Evolutionary conservation across 2,329 filamentous ascomycete species (phyloP), one percentile per base, ranked within the genome.

Genomic region (Xenoacremonium recifei): DNA sequence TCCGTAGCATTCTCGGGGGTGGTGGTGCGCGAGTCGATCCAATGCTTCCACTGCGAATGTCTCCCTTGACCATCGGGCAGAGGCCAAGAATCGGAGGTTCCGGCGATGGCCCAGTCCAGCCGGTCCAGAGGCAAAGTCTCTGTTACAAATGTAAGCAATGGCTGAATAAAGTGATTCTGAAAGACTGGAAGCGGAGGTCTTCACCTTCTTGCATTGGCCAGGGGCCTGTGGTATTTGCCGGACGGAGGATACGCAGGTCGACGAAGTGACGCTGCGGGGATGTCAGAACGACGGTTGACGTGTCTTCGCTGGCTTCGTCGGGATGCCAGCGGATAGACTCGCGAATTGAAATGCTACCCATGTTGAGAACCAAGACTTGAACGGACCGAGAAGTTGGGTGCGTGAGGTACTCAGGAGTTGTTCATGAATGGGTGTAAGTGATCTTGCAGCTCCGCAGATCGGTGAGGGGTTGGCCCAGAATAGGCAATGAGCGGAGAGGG

Each of bases 21-120:
- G 0, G 53, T 38, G 4, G 63, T 67, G 33, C 75, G 74, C 12
- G 73, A 79, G 58, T 84, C 78, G 25, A 86, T 66, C 74, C 77
- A 78, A 60, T 87, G 82, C 3, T 59, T 58, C 75, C 81, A 86
- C 0, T 56, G 62, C 0, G 69, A 68, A 51, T 67, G 69, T 1
- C 55, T 59, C 21, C 58, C 57, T 7, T 52, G 45, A 30, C 58
- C 58, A 27, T 65, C 53, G 4, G 55, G 46, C 10, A 48, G 45
- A 5, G 53, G 42, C 20, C 52, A 47, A 1, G 68, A 72, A 0
- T 65, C 67, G 0, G 78, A 77, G 1, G 62, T 70, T 2, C 83
- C 83, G 0, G 77, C 79, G 50, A 86, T 82, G 4, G 76, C 82
- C 84, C 84, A 87, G 51, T 86, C 81, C 3, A 87, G 67, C 1